These are phyloP conservation scores for Ceratocystis albifundus DNA, from an alignment of 2,329 filamentous ascomycete genomes.

Conservation along the genomic window DNA sequence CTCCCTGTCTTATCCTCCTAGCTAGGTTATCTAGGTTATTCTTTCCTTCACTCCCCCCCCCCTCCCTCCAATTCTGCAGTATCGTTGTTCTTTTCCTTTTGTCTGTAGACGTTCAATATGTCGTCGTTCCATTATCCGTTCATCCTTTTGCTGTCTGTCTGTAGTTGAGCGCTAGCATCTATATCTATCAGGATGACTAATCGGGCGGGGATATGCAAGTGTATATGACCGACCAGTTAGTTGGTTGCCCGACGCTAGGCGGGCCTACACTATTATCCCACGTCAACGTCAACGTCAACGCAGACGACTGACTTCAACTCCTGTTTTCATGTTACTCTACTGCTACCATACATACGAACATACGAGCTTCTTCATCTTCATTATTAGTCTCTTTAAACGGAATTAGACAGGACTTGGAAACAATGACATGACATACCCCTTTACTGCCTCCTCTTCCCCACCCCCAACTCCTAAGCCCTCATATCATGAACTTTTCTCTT, in stretches of 20 bases:
- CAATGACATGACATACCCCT: no score
- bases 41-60: not conserved
- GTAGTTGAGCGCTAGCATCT: not conserved
- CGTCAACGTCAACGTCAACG: no score
- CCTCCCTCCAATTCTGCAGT: not conserved
- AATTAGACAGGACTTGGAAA: not conserved
- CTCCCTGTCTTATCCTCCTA: not conserved
- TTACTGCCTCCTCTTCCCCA: no score
- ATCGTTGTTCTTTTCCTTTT: not conserved
- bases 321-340: no score
- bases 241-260: no score
- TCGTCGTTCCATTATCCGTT: no score
- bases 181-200: no score
- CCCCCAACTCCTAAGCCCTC: no score
- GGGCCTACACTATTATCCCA: no score
- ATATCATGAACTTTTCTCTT: not conserved
- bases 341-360: no score
- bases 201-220: not conserved
- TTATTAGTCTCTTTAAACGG: conserved; percentile 1
- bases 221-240: not conserved
- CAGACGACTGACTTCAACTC: no score
- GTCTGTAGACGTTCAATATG: no score
- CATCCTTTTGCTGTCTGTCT: not conserved
- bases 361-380: not conserved
- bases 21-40: not conserved